Percentiles rank a stretch among this genome's conserved stretches.
Evolutionary conservation across 2,329 filamentous ascomycete genomes (phyloP).

Genomic region (Paecilomyces sp.): DNA sequence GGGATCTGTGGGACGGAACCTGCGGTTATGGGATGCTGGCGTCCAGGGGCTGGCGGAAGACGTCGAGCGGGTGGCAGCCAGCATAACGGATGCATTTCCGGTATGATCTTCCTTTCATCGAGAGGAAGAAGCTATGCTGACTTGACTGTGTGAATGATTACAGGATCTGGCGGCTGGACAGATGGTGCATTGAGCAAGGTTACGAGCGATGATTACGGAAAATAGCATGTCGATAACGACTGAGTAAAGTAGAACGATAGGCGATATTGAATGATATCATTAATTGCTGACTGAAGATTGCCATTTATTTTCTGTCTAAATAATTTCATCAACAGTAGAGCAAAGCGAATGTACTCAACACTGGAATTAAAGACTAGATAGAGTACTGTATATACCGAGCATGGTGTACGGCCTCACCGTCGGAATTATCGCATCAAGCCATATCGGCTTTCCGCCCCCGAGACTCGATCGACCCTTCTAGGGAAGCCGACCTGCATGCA

Average conservation of each 20-base stretch:
- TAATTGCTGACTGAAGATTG: no score
- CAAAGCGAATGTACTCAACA: not conserved
- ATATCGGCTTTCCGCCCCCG: not conserved
- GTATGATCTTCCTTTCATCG: slow-evolving; percentile 35
- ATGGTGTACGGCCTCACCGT: not conserved
- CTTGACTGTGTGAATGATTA: not conserved
- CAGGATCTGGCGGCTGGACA: not conserved
- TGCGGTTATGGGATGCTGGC: slow-evolving; percentile 82
- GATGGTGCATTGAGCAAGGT: not conserved
- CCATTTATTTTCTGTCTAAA: no score
- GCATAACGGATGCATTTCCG: slow-evolving; percentile 74
- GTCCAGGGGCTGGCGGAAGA: slow-evolving; percentile 82
- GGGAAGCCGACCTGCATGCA: not conserved
- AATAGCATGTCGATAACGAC: not conserved
- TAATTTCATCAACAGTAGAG: not conserved
- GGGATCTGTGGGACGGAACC: slow-evolving; percentile 58
- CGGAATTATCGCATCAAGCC: not conserved
- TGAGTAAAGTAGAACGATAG: not conserved
- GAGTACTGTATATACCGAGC: no score
- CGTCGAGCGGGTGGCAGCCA: slow-evolving; percentile 77
- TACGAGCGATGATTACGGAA: not conserved
- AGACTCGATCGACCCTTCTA: not conserved
- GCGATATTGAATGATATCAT: not conserved
- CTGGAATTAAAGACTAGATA: no score
- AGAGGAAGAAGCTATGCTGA: not conserved